phyloP scores from a whole-genome alignment of 2,329 filamentous ascomycete genomes.

The Rosellinia necatrix region DNA sequence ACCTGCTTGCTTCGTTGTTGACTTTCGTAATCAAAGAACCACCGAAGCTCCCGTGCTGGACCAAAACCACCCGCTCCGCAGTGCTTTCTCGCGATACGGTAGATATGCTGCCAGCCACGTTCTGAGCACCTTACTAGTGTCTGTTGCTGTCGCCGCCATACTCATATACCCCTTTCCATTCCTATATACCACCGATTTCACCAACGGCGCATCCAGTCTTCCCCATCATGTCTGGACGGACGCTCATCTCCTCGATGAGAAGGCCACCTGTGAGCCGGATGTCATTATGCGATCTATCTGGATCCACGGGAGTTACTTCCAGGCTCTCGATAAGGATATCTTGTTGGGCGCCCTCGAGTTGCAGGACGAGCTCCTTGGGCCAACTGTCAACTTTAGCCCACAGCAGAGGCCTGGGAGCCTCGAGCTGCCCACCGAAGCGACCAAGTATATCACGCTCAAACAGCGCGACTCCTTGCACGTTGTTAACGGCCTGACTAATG shows the following conservation, averaged over 20 bases:
- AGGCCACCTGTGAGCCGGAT: constrained; percentile 59
- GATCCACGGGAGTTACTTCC: constrained; percentile 82
- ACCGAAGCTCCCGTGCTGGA: constrained; percentile 72
- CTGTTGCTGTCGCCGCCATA: constrained; percentile 70
- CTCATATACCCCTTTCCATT: constrained; percentile 78
- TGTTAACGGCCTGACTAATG: constrained; percentile 62
- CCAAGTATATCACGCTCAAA: constrained; percentile 45
- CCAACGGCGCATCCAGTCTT: constrained; percentile 71
- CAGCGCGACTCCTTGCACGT: constrained; percentile 63
- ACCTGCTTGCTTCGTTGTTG: constrained; percentile 20
- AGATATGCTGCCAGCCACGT: constrained; percentile 74
- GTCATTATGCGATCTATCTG: constrained; percentile 83
- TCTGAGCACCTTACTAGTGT: constrained; percentile 72
- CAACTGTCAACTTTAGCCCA: constrained; percentile 60
- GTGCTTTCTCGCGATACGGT: constrained; percentile 70
- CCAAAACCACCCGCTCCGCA: constrained; percentile 67
- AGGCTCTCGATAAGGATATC: constrained; percentile 69
- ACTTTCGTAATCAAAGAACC: constrained; percentile 56
- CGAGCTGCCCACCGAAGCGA: constrained; percentile 38
- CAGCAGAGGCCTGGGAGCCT: constrained; percentile 42
- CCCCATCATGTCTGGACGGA: constrained; percentile 84
- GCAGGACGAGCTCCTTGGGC: constrained; percentile 70
- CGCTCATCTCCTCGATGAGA: constrained; percentile 64
- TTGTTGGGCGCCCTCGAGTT: constrained; percentile 69
- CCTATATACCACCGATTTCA: constrained; percentile 73